Evolutionary conservation across 108 stramenopile genomes (phyloP), one percentile per base, ranked within the genome.

Genomic region (Skeletonema tropicum): DNA sequence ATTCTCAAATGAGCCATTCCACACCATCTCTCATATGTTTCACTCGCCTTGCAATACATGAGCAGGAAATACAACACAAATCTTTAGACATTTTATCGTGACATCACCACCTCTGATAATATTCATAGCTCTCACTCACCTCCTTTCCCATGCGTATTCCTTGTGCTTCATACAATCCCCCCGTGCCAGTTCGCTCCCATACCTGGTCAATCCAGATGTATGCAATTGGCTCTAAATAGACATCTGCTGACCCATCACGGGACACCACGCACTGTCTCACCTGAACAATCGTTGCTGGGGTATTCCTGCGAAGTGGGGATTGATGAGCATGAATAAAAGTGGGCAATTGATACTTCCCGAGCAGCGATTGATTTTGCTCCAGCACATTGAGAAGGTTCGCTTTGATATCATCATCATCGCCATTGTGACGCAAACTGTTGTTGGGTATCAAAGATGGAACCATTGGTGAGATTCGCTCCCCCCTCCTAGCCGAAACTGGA

Each of bases 191-290:
- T 25, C 87, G 59, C 35, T 84, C 79, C 81, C 83, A 85, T 15
- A 90, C 60, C 14, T 78, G 57, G 23, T 89, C 89, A 10, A 92
- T 45, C 77, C 87, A 75, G 17, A 89, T 76, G 60, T 88, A 87
- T 2, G 77, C 76, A 32, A 84, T 58, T 3, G 88, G 88, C 57
- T 82, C 45, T 12, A 90, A 48, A 21, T 74, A 55, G 4, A 92
- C 89, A 74, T 92, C 92, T 35, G 92, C 92, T 25, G 79, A 71
- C 8, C 87, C 92, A 71, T 87, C 64, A 10, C 83, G 67, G 26
- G 74, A 60, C 11, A 84, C 75, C 14, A 57, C 29, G 48, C 88
- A 89, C 31, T 66, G 64, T 12, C 64, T 57, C 3, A 92, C 80
- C 46, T 88, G 81, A 8, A 90, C 92, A 11, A 92, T 68, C 49